Evolutionary conservation across 139 green algal genomes (phyloP), one percentile per base, ranked within the genome.

Genomic region (Micractinium sp.): DNA sequence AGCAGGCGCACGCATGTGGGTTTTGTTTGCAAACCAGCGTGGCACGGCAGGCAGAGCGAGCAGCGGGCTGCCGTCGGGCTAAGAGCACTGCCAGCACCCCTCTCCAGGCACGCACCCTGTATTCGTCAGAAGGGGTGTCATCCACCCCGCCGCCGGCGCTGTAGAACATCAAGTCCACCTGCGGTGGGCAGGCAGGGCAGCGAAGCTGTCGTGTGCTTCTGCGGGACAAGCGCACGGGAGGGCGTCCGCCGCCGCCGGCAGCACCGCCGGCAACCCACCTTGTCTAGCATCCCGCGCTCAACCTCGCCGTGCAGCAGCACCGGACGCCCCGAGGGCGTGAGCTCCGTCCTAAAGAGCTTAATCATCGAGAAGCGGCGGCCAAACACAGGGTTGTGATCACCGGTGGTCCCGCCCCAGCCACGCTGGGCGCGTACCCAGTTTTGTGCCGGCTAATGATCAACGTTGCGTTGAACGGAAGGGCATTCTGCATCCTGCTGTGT

Each of bases 111-210:
- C 86, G 7, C n/a, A 90, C 87, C 87, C 53, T 75, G 79, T 90
- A 90, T 25, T 86, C 82, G 4, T 90, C 87, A 15, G 61, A 35
- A 0, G 61, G 78, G 1, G 39, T 38, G 33, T 85, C 87, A 29
- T 95, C 88, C 27, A 94, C 91, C 27, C 93, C 92, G 19, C 94
- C 94, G 7, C 41, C 3, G 20, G 77, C 13, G 13, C 81, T 82
- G 0, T 93, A 85, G 85, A 97, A 96, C 47, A 94, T 86, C 67
- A 96, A 38, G 35, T 96, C 93, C 9, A 95, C 92, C 94, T 96
- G 88, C 27, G 61, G 14, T 38, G 16, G 1, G 38, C n/a, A n/a
- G 22, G 19, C 33, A 29, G 76, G 76, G 35, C 9, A 61, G 76
- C 16, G 47, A 9, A 56, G 47, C 47, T 56, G 47, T 56, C n/a